phyloP scores from a whole-genome alignment of 345 rosid genomes.

The Populus ilicifolia region DNA sequence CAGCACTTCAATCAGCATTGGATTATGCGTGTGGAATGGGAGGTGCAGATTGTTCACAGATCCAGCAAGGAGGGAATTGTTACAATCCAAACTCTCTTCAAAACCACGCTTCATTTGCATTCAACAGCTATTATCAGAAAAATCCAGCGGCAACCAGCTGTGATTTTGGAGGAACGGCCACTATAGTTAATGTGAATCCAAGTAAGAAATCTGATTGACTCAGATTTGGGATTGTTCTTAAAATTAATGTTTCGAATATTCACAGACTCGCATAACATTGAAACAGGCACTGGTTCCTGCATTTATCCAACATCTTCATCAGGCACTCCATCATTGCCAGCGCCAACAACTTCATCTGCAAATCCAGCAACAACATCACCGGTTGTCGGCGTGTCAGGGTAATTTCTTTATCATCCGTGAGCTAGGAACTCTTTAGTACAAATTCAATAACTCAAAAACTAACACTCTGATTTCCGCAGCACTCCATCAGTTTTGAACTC shows the following conservation, averaged over 20 bases:
- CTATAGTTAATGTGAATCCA: slow-evolving; percentile 59
- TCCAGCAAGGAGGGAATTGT: slow-evolving; percentile 82
- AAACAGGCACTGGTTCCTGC: slow-evolving; percentile 81
- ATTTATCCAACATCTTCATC: slow-evolving; percentile 47
- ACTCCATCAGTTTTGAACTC: slow-evolving; percentile 44
- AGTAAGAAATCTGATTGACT: slow-evolving; percentile 47
- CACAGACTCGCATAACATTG: slow-evolving; percentile 1
- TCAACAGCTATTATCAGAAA: slow-evolving; percentile 91
- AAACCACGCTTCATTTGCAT: slow-evolving; percentile 86
- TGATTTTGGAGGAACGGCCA: slow-evolving; percentile 79
- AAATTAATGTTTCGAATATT: background rate
- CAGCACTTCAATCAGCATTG: slow-evolving; percentile 61
- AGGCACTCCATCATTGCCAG: slow-evolving; percentile 40
- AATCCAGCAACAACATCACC: slow-evolving; percentile 23
- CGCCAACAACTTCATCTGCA: slow-evolving; percentile 27
- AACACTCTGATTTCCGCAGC: slow-evolving; percentile 13
- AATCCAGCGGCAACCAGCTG: slow-evolving; percentile 78
- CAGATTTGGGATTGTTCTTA: background rate
- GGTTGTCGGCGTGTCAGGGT: slow-evolving; percentile 45
- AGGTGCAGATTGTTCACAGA: slow-evolving; percentile 81
- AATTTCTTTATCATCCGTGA: slow-evolving; percentile 1
- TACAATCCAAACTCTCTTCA: slow-evolving; percentile 63
- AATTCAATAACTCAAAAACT: background rate
- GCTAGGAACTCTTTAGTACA: background rate
- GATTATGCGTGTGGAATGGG: slow-evolving; percentile 94